A percentile compares a stretch with the other conserved stretches of the same genome.
phyloP scores from a whole-genome alignment of 371 early-diverging fungal species.

The Smittium mucronatum region DNA sequence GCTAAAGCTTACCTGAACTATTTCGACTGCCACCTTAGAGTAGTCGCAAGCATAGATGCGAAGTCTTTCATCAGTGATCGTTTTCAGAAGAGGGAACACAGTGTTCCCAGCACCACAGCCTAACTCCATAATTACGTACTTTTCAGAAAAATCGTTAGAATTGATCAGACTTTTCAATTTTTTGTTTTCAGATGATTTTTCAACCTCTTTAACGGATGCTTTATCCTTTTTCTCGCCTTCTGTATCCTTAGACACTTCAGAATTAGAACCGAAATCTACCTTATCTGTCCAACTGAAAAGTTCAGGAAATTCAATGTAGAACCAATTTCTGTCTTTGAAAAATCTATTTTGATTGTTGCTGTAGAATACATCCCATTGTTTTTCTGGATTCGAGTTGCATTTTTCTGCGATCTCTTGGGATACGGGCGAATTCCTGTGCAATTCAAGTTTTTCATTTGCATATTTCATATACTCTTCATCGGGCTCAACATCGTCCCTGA shows the following conservation, averaged over 20 bases:
- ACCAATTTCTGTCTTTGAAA: constrained; percentile 60
- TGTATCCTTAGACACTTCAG: background rate
- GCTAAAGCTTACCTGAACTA: constrained; percentile 36
- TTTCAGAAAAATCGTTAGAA: constrained; percentile 6
- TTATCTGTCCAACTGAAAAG: constrained; percentile 38
- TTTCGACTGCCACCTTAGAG: constrained; percentile 42
- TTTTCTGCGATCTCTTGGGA: constrained; percentile 27
- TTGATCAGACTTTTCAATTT: background rate
- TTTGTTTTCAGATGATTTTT: background rate
- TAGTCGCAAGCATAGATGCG: constrained; percentile 52
- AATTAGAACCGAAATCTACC: background rate
- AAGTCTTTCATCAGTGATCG: constrained; percentile 31
- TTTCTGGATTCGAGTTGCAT: constrained; percentile 29
- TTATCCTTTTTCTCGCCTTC: background rate
- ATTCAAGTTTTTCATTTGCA: constrained; percentile 27
- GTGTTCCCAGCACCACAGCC: constrained; percentile 66
- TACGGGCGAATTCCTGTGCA: constrained; percentile 30
- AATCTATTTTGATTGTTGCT: constrained; percentile 41
- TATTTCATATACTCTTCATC: constrained; percentile 29
- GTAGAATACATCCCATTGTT: constrained; percentile 54
- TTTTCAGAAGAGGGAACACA: constrained; percentile 49
- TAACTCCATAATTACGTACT: constrained; percentile 45
- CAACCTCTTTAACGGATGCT: background rate
- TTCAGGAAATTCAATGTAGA: constrained; percentile 57
- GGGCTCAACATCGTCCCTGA: constrained; percentile 35